These are phyloP conservation scores for Pueraria montana DNA, from an alignment of 306 rosid species.

Conservation along the genomic window DNA sequence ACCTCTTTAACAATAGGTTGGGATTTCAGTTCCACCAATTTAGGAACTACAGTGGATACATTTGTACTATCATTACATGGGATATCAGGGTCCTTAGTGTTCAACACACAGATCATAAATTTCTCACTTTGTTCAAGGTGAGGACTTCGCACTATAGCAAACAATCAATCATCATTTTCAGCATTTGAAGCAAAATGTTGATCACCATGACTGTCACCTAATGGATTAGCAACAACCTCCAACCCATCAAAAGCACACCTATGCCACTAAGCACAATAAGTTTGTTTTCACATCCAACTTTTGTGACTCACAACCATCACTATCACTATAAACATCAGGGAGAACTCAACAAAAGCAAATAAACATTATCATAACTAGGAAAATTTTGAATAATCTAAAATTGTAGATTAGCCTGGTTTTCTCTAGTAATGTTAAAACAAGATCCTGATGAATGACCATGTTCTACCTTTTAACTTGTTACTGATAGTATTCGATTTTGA, in stretches of 20 bases:
- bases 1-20: conserved; percentile 46
- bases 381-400: too few species aligned
- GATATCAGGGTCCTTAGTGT: conserved; percentile 72
- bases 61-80: conserved; percentile 60
- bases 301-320: conserved; percentile 46
- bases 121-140: conserved; percentile 37
- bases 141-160: conserved; percentile 44
- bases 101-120: conserved; percentile 60
- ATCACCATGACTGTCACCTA: conserved; percentile 48
- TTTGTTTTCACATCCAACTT: conserved; percentile 44
- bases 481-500: too few species aligned
- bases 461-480: too few species aligned
- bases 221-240: conserved; percentile 43
- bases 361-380: conserved; percentile 48
- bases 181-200: conserved; percentile 45
- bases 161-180: conserved; percentile 44
- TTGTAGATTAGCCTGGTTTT: too few species aligned
- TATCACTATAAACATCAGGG: conserved; percentile 53
- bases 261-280: too few species aligned
- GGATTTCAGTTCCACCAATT: conserved; percentile 29
- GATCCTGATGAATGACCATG: too few species aligned
- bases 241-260: conserved; percentile 36
- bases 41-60: conserved; percentile 24
- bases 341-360: conserved; percentile 56
- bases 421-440: too few species aligned